Evolutionary conservation across 116 monocot genomes (phyloP).

Genomic region (Phalaenopsis hybrid): DNA sequence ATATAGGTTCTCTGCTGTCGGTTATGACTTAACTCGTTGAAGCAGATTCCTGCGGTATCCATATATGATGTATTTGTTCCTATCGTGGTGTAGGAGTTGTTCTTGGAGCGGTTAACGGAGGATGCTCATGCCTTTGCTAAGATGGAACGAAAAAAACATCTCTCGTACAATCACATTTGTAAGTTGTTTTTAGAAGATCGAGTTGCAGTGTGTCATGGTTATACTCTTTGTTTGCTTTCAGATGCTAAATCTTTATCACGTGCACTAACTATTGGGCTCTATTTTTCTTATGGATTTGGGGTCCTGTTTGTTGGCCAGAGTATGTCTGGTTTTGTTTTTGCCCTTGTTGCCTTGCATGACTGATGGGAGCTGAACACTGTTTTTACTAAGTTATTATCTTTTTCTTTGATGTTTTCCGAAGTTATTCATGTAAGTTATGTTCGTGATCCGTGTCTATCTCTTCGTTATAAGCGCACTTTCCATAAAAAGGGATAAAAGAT

Average conservation of each 20-base stretch:
- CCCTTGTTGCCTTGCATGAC: not conserved
- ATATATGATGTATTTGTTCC: slow-evolving; percentile 3
- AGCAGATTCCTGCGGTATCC: not conserved
- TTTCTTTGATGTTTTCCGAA: not conserved
- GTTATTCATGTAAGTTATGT: not conserved
- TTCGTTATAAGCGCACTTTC: no score
- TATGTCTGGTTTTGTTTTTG: not conserved
- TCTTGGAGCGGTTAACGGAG: slow-evolving; percentile 31
- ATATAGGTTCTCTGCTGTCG: not conserved
- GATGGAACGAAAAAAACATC: slow-evolving; percentile 25
- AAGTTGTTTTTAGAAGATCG: slow-evolving; percentile 10
- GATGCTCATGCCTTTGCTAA: slow-evolving; percentile 25
- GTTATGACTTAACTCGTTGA: not conserved
- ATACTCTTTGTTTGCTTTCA: not conserved
- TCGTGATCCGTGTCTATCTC: not conserved
- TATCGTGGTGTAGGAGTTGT: slow-evolving; percentile 39
- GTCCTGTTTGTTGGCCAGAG: not conserved
- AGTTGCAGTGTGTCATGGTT: not conserved
- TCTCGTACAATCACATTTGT: slow-evolving; percentile 44
- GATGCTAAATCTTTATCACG: not conserved
- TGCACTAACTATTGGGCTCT: not conserved
- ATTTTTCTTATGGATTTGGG: not conserved
- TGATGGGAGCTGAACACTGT: not conserved
- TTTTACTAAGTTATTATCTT: not conserved
- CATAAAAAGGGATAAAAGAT: no score